Evolutionary conservation across 75 land plant species (phyloP), one percentile per base, ranked within the genome.

Genomic region (Cryptomeria japonica): DNA sequence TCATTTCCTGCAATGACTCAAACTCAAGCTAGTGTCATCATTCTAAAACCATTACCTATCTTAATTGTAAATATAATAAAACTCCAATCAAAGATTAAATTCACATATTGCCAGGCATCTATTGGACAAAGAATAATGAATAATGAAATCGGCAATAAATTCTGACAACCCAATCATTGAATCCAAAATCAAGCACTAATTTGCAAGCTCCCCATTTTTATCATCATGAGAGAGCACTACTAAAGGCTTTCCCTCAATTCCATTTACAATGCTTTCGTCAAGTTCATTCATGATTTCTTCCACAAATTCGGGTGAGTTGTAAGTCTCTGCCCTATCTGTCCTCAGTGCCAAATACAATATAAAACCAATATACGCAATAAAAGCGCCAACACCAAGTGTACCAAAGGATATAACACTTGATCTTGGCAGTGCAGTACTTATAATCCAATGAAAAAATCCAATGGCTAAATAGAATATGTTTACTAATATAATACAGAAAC

Each of bases 291-390:
- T 84, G 34, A 82, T 53, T 16, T 34, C 80, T 34, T 87, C 88
- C 51, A 58, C 83, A 25, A 46, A 41, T 49, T 83, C 88, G 34
- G 82, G 88, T 18, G 61, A 77, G 64, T 80, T 73, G 42, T 89
- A 89, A 39, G 90, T 89, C 28, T 86, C 88, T 86, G 79, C 11
- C 11, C 78, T 89, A 56, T 89, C 90, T 36, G 88, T 89, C 42
- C 90, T 82, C 46, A 89, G 80, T 75, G 90, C 90, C 53, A 89
- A 84, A 87, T 89, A 89, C 55, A 76, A 51, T 34, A 36, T 86
- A 38, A 89, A 78, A 39, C 88, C 51, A 38, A 77, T 77, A 53
- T 89, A 89, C 14, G 90, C 90, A 14, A 86, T 53, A 49, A 89
- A 78, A n/a, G 88, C 47, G 53, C 55, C 77, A 34, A 87, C 46